Conservation (phyloP, 306 rosid species). For the Styphnolobium japonicum region DNA sequence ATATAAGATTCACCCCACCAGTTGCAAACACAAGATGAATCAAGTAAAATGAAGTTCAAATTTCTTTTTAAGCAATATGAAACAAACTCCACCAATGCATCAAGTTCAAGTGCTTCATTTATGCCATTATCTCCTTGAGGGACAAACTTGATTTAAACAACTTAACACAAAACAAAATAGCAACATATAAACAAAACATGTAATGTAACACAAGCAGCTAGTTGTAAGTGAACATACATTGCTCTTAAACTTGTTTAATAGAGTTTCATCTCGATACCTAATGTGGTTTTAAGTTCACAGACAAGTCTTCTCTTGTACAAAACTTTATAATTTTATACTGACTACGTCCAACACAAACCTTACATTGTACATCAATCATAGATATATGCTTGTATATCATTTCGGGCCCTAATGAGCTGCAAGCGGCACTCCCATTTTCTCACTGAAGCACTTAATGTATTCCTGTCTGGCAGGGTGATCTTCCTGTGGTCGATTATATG, state of each 20-base stretch:
- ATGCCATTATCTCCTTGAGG: neutral
- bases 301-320: neutral
- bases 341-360: neutral
- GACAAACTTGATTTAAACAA: neutral
- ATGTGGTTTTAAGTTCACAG: neutral
- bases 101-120: neutral
- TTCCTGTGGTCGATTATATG: conserved; percentile 87
- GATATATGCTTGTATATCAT: neutral
- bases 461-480: conserved; percentile 81
- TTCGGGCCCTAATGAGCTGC: conserved; percentile 53
- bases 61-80: too few relatives aligned
- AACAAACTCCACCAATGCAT: too few relatives aligned
- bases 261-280: neutral
- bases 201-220: neutral
- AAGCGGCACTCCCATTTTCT: conserved; percentile 52
- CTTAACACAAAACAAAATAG: neutral
- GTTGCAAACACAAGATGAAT: too few relatives aligned
- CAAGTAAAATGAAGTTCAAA: too few relatives aligned
- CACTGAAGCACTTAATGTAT: conserved; percentile 54
- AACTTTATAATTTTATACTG: neutral
- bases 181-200: neutral
- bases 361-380: neutral
- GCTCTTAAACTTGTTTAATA: neutral
- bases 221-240: neutral
- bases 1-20: too few relatives aligned